These are phyloP conservation scores for Chaetoceros tenuissimus DNA, from an alignment of 108 stramenopile genomes.

Conservation along the genomic window DNA sequence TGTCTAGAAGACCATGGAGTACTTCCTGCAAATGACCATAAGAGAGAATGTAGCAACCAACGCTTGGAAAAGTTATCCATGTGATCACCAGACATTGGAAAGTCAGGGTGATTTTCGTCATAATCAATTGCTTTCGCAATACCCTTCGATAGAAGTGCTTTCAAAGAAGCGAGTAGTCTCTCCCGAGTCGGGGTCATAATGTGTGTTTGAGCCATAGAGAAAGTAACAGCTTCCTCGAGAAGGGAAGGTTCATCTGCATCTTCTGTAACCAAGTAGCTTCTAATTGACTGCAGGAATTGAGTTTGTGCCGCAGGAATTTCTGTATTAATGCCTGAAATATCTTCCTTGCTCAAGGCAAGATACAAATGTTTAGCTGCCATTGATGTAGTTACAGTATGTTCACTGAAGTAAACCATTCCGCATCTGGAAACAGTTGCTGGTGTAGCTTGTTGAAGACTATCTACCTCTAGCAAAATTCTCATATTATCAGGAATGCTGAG, in stretches of 20 bases:
- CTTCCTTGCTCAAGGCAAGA: slow-evolving; percentile 35
- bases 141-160: slow-evolving; percentile 84
- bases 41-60: slow-evolving; percentile 85
- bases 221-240: slow-evolving; percentile 70
- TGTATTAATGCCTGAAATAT: slow-evolving; percentile 22
- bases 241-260: slow-evolving; percentile 46
- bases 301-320: slow-evolving; percentile 51
- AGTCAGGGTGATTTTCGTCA: slow-evolving; percentile 95
- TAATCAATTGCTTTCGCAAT: slow-evolving; percentile 80
- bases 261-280: slow-evolving; percentile 46
- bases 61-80: slow-evolving; percentile 88
- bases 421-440: slow-evolving; percentile 97
- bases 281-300: slow-evolving; percentile 60
- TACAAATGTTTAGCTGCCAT: slow-evolving; percentile 66
- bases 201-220: slow-evolving; percentile 64
- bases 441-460: slow-evolving; percentile 91
- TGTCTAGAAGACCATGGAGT: slow-evolving; percentile 77
- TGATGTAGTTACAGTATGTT: slow-evolving; percentile 79
- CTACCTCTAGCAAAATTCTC: slow-evolving; percentile 90
- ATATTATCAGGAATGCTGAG: slow-evolving; percentile 82
- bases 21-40: slow-evolving; percentile 94
- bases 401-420: slow-evolving; percentile 98
- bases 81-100: slow-evolving; percentile 90
- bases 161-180: slow-evolving; percentile 79
- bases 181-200: slow-evolving; percentile 87